Evolutionary conservation across 306 rosid species (phyloP), one percentile per base, ranked within the genome.

Genomic region (Clitoria ternatea): DNA sequence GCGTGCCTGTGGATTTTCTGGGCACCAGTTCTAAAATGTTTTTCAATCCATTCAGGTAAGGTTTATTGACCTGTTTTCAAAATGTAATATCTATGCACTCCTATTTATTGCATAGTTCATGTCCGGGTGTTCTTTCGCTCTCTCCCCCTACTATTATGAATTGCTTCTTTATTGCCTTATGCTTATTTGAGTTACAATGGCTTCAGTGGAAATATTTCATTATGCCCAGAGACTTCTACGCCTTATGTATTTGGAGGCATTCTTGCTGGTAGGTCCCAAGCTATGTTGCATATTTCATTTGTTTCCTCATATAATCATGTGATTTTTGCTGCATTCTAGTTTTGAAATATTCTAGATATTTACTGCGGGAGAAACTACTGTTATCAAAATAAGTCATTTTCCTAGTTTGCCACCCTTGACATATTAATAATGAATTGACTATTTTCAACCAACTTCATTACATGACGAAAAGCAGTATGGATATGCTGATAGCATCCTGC

Each of bases 21-120:
- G 89, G 83, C 55, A 75, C 78, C 6, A 36, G 80, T 74, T 72
- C 82, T 61, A 87, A 85, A 77, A 86, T 94, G 91, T 90, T 87
- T 80, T 85, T 85, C 84, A 94, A 91, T 72, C 97, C 97, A 44
- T 89, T 94, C 97, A 90, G 97, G 97, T 91, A 80, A 56, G 64
- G 24, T 45, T 62, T 67, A 40, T 61, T 81, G 45, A 68, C 61
- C 59, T 30, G 60, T 54, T 53, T 45, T 61, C 76, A 54, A 49
- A 44, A 47, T 40, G 23, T 45, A 54, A 30, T 33, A 66, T 20
- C 47, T 24, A 32, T 37, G 37, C 11, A 23, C 37, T 61, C 4
- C 56, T 81, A 14, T 75, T 64, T 59, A 36, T 50, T 20, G 64
- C 49, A 6, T 17, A 69, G 50, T 61, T 69, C 76, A 78, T 74